These are phyloP conservation scores for Candida pini DNA, from an alignment of 805 yeast species.

Conservation along the genomic window DNA sequence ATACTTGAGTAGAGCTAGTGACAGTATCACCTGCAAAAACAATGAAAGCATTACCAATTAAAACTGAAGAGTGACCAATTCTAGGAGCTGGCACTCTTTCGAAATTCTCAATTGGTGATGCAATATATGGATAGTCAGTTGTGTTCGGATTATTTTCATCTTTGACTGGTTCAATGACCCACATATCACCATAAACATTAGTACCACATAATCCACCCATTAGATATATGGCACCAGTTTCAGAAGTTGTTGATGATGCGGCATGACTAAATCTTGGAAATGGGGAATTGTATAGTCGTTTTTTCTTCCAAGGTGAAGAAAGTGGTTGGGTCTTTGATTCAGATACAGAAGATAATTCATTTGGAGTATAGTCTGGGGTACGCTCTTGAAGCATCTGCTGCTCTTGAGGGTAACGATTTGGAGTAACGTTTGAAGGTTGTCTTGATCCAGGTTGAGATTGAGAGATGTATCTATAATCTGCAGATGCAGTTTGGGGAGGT, in stretches of 20 bases:
- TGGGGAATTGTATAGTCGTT: constrained; percentile 67
- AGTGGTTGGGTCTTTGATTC: too few relatives aligned
- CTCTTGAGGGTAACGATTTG: neutral
- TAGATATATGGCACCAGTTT: constrained; percentile 73
- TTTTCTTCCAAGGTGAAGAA: constrained; percentile 67
- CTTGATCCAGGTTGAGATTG: neutral
- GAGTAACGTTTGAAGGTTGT: too few relatives aligned
- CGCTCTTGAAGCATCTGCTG: neutral
- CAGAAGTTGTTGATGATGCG: constrained; percentile 68
- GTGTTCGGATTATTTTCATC: constrained; percentile 6
- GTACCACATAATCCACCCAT: constrained; percentile 96
- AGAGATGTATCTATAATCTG: neutral
- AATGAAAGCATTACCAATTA: constrained; percentile 92
- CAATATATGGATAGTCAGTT: constrained; percentile 31
- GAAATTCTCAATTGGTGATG: constrained; percentile 57
- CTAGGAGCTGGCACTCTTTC: constrained; percentile 90
- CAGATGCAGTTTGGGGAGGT: too few relatives aligned
- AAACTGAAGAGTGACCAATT: constrained; percentile 89
- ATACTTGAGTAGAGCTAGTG: constrained; percentile 64
- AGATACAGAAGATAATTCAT: too few relatives aligned
- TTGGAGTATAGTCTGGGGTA: too few relatives aligned
- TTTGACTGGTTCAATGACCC: constrained; percentile 65
- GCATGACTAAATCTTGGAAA: constrained; percentile 95
- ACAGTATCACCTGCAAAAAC: constrained; percentile 96
- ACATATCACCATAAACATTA: constrained; percentile 90